phyloP scores from a whole-genome alignment of 306 rosid species.

The Astragalus membranaceus region DNA sequence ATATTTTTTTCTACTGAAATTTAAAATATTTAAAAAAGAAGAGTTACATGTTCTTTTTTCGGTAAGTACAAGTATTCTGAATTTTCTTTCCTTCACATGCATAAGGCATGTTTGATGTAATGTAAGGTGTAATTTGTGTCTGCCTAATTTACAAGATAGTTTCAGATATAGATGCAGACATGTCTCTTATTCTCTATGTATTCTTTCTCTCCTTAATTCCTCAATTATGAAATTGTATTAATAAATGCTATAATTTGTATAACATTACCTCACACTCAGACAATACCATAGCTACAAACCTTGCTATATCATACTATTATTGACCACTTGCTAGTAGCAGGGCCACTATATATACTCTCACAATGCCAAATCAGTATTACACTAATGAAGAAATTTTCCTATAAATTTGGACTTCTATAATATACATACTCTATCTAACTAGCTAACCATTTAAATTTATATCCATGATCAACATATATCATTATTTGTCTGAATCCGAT shows the following conservation, averaged over 20 bases:
- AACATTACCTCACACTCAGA: slow-evolving; percentile 15
- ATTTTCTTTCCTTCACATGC: no score
- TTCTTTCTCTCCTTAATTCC: no score
- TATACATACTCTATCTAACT: slow-evolving; percentile 43
- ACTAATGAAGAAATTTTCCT: slow-evolving; percentile 34
- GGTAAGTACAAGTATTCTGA: no score
- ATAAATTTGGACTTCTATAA: slow-evolving; percentile 26
- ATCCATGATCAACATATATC: slow-evolving; percentile 44
- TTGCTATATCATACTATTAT: slow-evolving; percentile 28
- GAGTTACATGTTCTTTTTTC: no score
- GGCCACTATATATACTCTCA: slow-evolving; percentile 34
- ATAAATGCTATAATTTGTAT: slow-evolving; percentile 29
- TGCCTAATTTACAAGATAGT: not conserved
- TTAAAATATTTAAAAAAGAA: no score
- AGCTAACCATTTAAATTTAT: slow-evolving; percentile 21
- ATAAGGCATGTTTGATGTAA: not conserved
- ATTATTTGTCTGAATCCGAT: slow-evolving; percentile 57
- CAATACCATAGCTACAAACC: slow-evolving; percentile 36
- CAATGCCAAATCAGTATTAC: slow-evolving; percentile 21
- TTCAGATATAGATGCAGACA: not conserved
- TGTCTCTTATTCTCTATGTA: not conserved
- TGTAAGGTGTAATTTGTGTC: not conserved
- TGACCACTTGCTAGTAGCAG: slow-evolving; percentile 41
- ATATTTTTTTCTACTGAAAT: no score
- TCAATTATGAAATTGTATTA: not conserved